These are phyloP conservation scores for Colletotrichum lupini DNA, from an alignment of 2,329 filamentous ascomycete genomes.

Conservation along the genomic window DNA sequence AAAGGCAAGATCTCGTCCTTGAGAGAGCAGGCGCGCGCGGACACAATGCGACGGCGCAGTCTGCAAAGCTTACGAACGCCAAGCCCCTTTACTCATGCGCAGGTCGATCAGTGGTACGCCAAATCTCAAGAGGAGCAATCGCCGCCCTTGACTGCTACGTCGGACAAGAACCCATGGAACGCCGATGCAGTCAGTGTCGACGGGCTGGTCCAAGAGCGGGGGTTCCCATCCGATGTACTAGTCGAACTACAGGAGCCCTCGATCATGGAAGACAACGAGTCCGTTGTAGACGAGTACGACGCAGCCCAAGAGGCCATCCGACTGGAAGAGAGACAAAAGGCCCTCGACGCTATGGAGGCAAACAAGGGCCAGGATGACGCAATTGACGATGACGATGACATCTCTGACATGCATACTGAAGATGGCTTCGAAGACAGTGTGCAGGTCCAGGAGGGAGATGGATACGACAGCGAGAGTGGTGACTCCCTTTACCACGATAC, in stretches of 20 bases:
- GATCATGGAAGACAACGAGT: constrained; percentile 42
- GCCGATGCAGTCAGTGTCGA: constrained; percentile 43
- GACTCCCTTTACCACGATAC: constrained; percentile 73
- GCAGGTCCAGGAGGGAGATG: constrained; percentile 49
- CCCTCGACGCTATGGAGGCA: constrained; percentile 26
- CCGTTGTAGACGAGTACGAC: constrained; percentile 40
- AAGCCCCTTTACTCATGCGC: constrained; percentile 82
- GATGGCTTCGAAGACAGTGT: constrained; percentile 47
- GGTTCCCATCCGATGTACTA: constrained; percentile 14
- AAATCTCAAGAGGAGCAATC: constrained; percentile 43
- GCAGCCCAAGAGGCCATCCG: constrained; percentile 40
- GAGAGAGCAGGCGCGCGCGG: constrained; percentile 81
- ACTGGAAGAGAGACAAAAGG: constrained; percentile 39
- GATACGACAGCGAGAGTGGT: constrained; percentile 70
- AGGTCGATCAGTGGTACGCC: constrained; percentile 63
- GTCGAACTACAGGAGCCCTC: constrained; percentile 19
- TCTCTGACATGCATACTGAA: constrained; percentile 53
- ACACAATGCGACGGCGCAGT: constrained; percentile 81
- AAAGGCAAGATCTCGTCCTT: constrained; percentile 87
- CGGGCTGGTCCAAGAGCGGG: constrained; percentile 38
- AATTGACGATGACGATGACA: constrained; percentile 46
- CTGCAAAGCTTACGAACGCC: constrained; percentile 79
- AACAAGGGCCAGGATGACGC: constrained; percentile 7
- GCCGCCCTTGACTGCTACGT: constrained; percentile 30
- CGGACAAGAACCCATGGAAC: constrained; percentile 43